Percentiles rank a stretch among this genome's conserved stretches.
These are phyloP conservation scores for Lichenothelia convexa DNA, from an alignment of 495 filamentous ascomycete genomes.

Conservation along the genomic window DNA sequence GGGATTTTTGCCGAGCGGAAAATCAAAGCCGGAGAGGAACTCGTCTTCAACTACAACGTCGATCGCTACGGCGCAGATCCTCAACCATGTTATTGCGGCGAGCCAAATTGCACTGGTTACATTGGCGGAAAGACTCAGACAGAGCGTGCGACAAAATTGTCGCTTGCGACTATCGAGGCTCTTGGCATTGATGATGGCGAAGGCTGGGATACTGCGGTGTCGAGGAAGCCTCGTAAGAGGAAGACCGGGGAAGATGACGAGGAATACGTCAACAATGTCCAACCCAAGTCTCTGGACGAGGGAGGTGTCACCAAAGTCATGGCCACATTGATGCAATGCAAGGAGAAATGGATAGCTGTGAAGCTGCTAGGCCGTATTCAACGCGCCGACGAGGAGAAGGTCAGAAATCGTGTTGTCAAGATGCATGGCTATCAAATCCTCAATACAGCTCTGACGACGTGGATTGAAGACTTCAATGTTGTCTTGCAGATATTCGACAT, in stretches of 20 bases:
- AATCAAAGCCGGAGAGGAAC: constrained; percentile 78
- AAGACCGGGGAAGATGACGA: constrained; percentile 90
- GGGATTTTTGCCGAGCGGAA: constrained; percentile 87
- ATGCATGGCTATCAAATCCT: constrained; percentile 97
- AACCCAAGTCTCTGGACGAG: constrained; percentile 70
- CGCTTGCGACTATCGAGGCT: constrained; percentile 79
- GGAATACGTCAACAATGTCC: constrained; percentile 82
- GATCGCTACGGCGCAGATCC: constrained; percentile 95
- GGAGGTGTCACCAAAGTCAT: constrained; percentile 91
- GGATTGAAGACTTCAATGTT: constrained; percentile 75
- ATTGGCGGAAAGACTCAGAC: constrained; percentile 97
- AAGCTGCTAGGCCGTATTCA: constrained; percentile 85
- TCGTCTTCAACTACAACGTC: constrained; percentile 99
- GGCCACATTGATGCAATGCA: constrained; percentile 95
- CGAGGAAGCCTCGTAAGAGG: constrained; percentile 82
- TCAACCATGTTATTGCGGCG: constrained; percentile 90
- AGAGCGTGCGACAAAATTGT: constrained; percentile 80
- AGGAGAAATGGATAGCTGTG: constrained; percentile 98
- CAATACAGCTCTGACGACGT: constrained; percentile 63
- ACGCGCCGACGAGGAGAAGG: constrained; percentile 71
- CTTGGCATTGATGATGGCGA: constrained; percentile 89
- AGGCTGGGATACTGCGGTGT: constrained; percentile 74
- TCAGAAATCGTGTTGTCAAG: constrained; percentile 73
- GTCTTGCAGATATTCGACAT: constrained; percentile 81
- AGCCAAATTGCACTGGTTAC: constrained; percentile 86